Evolutionary conservation across 495 filamentous ascomycete genomes (phyloP).

Genomic region (Pseudevernia furfuracea): DNA sequence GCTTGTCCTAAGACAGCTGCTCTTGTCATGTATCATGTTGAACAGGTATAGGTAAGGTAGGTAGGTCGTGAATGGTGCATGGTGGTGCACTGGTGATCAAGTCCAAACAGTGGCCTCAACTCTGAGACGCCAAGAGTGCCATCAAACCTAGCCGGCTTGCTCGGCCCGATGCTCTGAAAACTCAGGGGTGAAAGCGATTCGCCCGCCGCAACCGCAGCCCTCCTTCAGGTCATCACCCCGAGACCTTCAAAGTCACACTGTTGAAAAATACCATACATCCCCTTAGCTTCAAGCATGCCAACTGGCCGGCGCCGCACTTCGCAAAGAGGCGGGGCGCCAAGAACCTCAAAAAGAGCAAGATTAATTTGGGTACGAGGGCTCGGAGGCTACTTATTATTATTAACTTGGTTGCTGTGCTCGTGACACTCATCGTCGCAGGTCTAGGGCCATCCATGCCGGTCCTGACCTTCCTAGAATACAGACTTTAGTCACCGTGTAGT

Average conservation of each 20-base stretch:
- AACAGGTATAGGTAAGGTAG: background rate
- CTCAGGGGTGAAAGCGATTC: slow-evolving; percentile 1
- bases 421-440: background rate
- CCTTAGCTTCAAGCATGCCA: background rate
- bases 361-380: no score
- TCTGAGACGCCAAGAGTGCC: background rate
- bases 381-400: no score
- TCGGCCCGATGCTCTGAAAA: background rate
- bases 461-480: background rate
- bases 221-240: background rate
- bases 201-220: slow-evolving; percentile 1
- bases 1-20: background rate
- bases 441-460: background rate
- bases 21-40: background rate
- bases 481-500: no score
- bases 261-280: background rate
- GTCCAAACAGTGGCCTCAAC: background rate
- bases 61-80: background rate
- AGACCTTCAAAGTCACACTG: background rate
- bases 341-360: background rate
- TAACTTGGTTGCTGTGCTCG: background rate
- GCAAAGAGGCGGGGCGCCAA: background rate
- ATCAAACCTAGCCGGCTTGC: background rate
- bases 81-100: background rate
- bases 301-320: background rate